Evolutionary conservation across 2,329 filamentous ascomycete species (phyloP).

Genomic region (Colletotrichum navitas): DNA sequence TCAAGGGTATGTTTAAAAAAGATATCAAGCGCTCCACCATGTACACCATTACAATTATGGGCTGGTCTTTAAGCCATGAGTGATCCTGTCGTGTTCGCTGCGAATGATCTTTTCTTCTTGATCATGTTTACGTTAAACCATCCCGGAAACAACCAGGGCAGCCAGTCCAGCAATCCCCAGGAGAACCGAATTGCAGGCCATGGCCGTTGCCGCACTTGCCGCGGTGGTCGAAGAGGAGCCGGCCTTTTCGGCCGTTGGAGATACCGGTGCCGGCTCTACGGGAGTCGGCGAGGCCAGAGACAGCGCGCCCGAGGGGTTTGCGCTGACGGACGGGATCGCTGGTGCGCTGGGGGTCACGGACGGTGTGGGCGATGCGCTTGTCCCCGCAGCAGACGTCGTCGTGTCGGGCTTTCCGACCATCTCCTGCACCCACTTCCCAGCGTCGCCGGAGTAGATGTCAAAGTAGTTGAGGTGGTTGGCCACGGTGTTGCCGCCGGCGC

Average conservation of each 20-base stretch:
- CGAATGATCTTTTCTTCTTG: neutral
- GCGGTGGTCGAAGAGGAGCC: neutral
- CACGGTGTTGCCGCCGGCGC: slow-evolving; percentile 51
- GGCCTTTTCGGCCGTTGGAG: neutral
- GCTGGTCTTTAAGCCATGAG: neutral
- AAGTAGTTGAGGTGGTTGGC: slow-evolving; percentile 53
- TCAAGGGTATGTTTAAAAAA: neutral
- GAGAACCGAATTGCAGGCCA: neutral
- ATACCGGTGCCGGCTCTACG: neutral
- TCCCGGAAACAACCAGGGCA: neutral
- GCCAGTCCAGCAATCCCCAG: neutral
- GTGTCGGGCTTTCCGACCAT: slow-evolving; percentile 18
- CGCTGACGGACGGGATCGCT: neutral
- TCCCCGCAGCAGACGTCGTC: neutral
- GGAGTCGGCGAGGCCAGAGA: neutral
- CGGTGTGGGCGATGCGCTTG: slow-evolving; percentile 1
- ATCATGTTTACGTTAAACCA: neutral
- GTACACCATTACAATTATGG: neutral
- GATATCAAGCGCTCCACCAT: neutral
- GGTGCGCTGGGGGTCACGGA: slow-evolving; percentile 11
- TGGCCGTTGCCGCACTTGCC: neutral
- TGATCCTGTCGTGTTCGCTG: neutral
- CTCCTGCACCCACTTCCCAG: slow-evolving; percentile 37
- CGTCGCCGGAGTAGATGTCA: slow-evolving; percentile 30
- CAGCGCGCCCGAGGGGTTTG: neutral